Conservation (phyloP, 1,139 yeast species). For the Saccharomyces hybrid region DNA sequence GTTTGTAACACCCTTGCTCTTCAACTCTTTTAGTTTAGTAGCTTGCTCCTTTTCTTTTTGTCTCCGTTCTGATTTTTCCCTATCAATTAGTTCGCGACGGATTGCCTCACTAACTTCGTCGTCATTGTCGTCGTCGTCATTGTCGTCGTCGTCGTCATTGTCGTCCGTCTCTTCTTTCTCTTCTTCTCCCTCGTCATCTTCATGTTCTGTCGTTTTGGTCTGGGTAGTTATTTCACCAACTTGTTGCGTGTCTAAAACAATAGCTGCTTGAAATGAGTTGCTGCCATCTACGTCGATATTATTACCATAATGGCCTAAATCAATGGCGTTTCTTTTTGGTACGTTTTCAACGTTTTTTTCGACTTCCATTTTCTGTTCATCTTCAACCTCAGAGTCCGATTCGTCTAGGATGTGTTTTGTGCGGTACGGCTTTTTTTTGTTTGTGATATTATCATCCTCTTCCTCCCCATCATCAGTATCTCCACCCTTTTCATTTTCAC, state of each 20-base stretch:
- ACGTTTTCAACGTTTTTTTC: neutral
- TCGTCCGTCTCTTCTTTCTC: neutral
- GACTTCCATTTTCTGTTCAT: conserved; percentile 1
- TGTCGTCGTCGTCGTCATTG: conserved; percentile 9
- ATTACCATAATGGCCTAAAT: conserved; percentile 33
- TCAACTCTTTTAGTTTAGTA: conserved; percentile 33
- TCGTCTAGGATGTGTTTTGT: neutral
- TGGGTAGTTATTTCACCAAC: neutral
- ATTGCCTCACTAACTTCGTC: conserved; percentile 9
- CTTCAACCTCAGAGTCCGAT: conserved; percentile 11
- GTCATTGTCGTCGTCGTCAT: conserved; percentile 8
- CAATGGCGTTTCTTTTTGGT: conserved; percentile 17
- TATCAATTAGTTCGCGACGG: conserved; percentile 4
- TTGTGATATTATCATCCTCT: conserved; percentile 7
- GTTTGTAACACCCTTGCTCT: conserved; percentile 28
- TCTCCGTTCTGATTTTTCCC: conserved; percentile 21
- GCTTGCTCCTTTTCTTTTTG: conserved; percentile 35
- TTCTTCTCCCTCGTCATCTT: conserved; percentile 13
- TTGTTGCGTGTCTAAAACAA: neutral
- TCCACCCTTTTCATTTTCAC: conserved; percentile 18
- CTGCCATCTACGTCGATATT: conserved; percentile 17
- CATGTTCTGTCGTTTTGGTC: conserved; percentile 5
- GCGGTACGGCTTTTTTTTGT: neutral
- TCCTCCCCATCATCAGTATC: conserved; percentile 14
- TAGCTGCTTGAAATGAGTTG: neutral